Evolutionary conservation across 805 yeast genomes (phyloP), one percentile per base, ranked within the genome.

Genomic region (Suhomyces vadensis): DNA sequence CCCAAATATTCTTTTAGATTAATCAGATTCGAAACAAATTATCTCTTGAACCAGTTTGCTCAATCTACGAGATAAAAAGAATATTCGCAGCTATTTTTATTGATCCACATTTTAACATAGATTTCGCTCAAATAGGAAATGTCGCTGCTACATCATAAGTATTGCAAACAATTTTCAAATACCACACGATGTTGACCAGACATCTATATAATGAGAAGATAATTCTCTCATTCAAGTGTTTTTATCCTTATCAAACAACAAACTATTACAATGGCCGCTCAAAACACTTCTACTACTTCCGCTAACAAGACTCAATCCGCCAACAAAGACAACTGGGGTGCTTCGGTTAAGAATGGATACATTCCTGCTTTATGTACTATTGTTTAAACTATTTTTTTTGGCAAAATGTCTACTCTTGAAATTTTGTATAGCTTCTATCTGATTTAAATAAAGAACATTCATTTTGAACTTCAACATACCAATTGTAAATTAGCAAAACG

Each of bases 321-420:
- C 6, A 21, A 39, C 42, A 39, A 24, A 21, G 42, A 39, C 42
- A 39, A 39, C 42, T 29, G 27, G 20, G 42, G 42, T 9, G 19
- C 11, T 19, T 11, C 4, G 13, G 23, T 22, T 14, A 29, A 13
- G 19, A n/a, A 31, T n/a, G 42, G 42, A 7, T 8, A 14, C 24
- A 21, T 39, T 27, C 42, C 42, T 26, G 22, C 27, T 24, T 14
- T n/a, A 14, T 39, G 42, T 11, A 31, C 35, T 22, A 39, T 39
- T 21, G 42, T 29, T 31, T 39, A 14, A 31, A 31, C n/a, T n/a
- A n/a, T n/a, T n/a, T n/a, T n/a, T n/a, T n/a, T n/a, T n/a, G n/a
- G n/a, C n/a, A n/a, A n/a, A n/a, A n/a, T n/a, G n/a, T n/a, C n/a
- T n/a, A n/a, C n/a, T n/a, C n/a, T n/a, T n/a, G n/a, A n/a, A n/a